Evolutionary conservation across 192 early-diverging fungal species (phyloP).

Genomic region (Radiomyces spectabilis): DNA sequence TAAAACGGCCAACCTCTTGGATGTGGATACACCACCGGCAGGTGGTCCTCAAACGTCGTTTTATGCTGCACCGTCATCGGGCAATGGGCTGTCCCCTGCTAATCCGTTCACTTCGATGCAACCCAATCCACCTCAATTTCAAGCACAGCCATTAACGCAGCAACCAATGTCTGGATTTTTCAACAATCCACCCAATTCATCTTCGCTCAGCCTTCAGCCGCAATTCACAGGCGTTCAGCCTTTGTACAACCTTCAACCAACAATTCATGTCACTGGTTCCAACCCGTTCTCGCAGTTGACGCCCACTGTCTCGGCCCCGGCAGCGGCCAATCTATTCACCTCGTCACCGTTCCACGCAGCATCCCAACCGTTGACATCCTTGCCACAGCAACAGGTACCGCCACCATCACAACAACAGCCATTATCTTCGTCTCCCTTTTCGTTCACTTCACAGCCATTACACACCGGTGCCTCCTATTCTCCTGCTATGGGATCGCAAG

Average conservation of each 20-base stretch:
- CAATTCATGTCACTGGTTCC: too few relatives aligned
- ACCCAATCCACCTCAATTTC: constrained; percentile 2
- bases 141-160: constrained; percentile 7
- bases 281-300: neutral
- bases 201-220: neutral
- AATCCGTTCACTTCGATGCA: neutral
- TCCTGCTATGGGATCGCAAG: too few relatives aligned
- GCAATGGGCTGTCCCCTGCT: constrained; percentile 14
- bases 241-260: too few relatives aligned
- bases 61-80: constrained; percentile 21
- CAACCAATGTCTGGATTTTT: neutral
- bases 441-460: neutral
- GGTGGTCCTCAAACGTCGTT: constrained; percentile 5
- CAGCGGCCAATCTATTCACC: neutral
- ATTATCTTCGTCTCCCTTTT: too few relatives aligned
- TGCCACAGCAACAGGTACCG: neutral
- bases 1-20: constrained; percentile 24
- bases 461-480: too few relatives aligned
- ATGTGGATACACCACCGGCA: constrained; percentile 30
- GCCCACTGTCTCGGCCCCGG: neutral
- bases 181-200: neutral
- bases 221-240: neutral
- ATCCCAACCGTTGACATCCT: neutral
- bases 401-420: neutral
- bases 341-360: neutral